phyloP scores from a whole-genome alignment of 768 basidiomycete genomes.

The Calocybe gangraenosa region DNA sequence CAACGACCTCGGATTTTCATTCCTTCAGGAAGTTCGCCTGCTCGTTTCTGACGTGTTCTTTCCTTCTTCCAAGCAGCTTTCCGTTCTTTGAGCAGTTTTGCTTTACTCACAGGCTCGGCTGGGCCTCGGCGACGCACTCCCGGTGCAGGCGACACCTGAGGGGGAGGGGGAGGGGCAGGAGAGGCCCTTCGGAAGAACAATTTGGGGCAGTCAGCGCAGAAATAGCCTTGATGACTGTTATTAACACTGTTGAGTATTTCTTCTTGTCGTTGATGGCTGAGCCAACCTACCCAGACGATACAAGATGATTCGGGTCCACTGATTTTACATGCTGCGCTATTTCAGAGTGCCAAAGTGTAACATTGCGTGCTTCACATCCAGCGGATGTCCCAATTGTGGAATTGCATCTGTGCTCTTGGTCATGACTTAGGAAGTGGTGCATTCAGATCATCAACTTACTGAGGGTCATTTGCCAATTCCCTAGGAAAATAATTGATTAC shows the following conservation, averaged over 20 bases:
- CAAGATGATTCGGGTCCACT: constrained; percentile 60
- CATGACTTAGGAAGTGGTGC: neutral
- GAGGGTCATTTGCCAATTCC: constrained; percentile 67
- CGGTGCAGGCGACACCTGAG: constrained; percentile 37
- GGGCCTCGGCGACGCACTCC: constrained; percentile 31
- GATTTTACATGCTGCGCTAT: constrained; percentile 40
- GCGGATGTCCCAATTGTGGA: constrained; percentile 43
- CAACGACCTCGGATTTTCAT: constrained; percentile 57
- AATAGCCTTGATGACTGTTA: constrained; percentile 49
- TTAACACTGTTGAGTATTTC: neutral
- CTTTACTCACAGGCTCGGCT: constrained; percentile 40
- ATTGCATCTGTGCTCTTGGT: constrained; percentile 41
- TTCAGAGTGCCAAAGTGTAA: constrained; percentile 54
- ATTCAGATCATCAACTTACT: constrained; percentile 27
- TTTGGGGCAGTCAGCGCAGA: constrained; percentile 55
- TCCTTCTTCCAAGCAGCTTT: constrained; percentile 43
- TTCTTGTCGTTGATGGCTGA: neutral
- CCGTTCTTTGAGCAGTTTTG: constrained; percentile 43
- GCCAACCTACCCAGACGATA: constrained; percentile 52
- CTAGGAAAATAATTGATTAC: constrained; percentile 23
- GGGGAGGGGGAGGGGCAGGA: constrained; percentile 27
- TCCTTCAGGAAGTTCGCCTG: constrained; percentile 31
- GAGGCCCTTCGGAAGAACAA: constrained; percentile 34
- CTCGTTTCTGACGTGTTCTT: constrained; percentile 29
- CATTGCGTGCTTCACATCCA: constrained; percentile 42